Evolutionary conservation across 2,329 filamentous ascomycete species (phyloP).

Genomic region (Exophiala dermatitidis): DNA sequence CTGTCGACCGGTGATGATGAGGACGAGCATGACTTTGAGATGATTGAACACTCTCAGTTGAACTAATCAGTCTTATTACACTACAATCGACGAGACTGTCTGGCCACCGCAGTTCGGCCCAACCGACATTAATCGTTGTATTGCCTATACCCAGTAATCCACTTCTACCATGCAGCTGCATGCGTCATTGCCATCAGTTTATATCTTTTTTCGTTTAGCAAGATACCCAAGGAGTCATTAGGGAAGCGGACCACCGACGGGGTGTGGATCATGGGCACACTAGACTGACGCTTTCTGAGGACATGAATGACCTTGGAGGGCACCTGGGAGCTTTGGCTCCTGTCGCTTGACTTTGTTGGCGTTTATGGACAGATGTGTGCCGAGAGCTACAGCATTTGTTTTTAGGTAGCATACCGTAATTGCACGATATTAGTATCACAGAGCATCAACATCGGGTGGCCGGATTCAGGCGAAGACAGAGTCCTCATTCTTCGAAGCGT

Average conservation of each 20-base stretch:
- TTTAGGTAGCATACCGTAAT: neutral
- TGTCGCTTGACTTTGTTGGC: constrained; percentile 3
- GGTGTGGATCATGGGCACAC: constrained; percentile 6
- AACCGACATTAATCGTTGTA: too few relatives aligned
- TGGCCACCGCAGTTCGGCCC: too few relatives aligned
- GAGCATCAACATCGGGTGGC: too few relatives aligned
- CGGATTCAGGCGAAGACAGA: neutral
- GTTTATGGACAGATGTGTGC: neutral
- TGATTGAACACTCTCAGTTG: constrained; percentile 33
- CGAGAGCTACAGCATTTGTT: neutral
- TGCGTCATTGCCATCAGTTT: constrained; percentile 3
- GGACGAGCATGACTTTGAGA: constrained; percentile 38
- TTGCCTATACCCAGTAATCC: too few relatives aligned
- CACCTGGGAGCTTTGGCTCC: too few relatives aligned
- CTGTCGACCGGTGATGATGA: constrained; percentile 33
- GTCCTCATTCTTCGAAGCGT: neutral
- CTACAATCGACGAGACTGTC: neutral
- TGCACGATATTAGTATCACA: too few relatives aligned
- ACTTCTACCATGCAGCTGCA: neutral
- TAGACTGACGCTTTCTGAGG: constrained; percentile 45
- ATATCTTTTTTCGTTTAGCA: constrained; percentile 13
- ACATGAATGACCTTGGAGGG: constrained; percentile 48
- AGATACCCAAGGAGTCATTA: constrained; percentile 28
- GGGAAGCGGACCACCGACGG: constrained; percentile 22
- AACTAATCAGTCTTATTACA: constrained; percentile 5